Evolutionary conservation across 1,284 basidiomycete genomes (phyloP).

Genomic region (Vanrija sp.): DNA sequence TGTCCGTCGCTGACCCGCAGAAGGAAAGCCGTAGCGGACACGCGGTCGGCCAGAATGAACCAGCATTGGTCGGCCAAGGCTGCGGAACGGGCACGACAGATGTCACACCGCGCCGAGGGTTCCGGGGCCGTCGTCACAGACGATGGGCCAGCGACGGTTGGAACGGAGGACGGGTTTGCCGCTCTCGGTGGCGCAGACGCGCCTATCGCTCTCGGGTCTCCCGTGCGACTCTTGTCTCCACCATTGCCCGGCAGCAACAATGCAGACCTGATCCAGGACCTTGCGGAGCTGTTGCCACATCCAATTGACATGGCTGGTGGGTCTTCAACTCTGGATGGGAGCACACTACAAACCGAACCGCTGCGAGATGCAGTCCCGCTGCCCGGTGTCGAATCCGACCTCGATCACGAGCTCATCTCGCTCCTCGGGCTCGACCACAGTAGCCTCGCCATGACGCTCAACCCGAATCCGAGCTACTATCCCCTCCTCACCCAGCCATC

Average conservation of each 20-base stretch:
- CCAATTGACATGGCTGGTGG: too few relatives aligned
- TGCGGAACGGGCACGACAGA: background rate
- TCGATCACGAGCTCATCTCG: constrained; percentile 2
- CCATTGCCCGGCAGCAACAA: too few relatives aligned
- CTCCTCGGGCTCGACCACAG: constrained; percentile 3
- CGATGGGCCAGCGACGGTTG: background rate
- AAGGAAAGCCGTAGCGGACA: constrained; percentile 1
- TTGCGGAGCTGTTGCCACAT: too few relatives aligned
- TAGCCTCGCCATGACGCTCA: background rate
- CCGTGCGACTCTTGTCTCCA: too few relatives aligned
- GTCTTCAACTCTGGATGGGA: background rate
- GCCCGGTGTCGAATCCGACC: background rate
- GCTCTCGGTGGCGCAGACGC: too few relatives aligned
- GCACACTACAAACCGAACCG: background rate
- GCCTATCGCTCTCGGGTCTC: too few relatives aligned
- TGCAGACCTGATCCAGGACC: too few relatives aligned
- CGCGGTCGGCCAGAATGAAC: constrained; percentile 1
- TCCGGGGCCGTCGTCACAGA: too few relatives aligned
- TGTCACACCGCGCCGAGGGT: background rate
- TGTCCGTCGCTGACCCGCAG: background rate
- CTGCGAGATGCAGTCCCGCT: background rate
- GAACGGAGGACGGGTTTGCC: too few relatives aligned
- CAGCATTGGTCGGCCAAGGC: background rate
- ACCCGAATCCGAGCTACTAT: background rate
- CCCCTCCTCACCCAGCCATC: background rate